Evolutionary conservation across 208 protist species (phyloP).

Genomic region (Naegleria lovaniensis): DNA sequence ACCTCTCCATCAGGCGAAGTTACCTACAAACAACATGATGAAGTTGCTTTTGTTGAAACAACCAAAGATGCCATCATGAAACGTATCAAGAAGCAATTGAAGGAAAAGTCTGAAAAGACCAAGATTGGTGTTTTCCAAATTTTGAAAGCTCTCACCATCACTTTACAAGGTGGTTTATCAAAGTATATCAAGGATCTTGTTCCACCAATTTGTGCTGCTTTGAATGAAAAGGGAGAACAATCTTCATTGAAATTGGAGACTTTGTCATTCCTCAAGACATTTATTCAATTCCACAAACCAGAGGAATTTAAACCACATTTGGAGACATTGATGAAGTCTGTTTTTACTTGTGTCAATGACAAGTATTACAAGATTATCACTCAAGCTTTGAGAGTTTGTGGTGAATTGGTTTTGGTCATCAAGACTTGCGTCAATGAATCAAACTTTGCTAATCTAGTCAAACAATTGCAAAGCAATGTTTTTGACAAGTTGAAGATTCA

Average conservation of each 20-base stretch:
- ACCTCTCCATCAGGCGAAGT: conserved; percentile 24
- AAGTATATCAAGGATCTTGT: neutral
- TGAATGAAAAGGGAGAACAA: conserved; percentile 16
- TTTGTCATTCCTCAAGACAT: conserved; percentile 45
- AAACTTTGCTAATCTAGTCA: neutral
- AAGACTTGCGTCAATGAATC: neutral
- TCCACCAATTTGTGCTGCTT: neutral
- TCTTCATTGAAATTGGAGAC: conserved; percentile 50
- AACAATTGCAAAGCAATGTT: conserved; percentile 41
- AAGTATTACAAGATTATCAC: conserved; percentile 59
- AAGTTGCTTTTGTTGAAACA: conserved; percentile 28
- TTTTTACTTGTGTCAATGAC: conserved; percentile 49
- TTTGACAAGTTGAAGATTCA: conserved; percentile 46
- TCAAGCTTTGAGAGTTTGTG: conserved; percentile 52
- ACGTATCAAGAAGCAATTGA: conserved; percentile 46
- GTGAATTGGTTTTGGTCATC: conserved; percentile 37
- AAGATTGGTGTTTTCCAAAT: conserved; percentile 49
- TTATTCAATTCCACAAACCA: conserved; percentile 42
- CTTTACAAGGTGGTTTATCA: neutral
- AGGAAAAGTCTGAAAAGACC: conserved; percentile 56
- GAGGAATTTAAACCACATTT: conserved; percentile 41
- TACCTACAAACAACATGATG: conserved; percentile 19
- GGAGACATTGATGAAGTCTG: conserved; percentile 32
- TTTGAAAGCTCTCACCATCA: conserved; percentile 48
- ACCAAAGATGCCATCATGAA: conserved; percentile 34